These are phyloP conservation scores for Phytophthora brassicae DNA, from an alignment of 352 stramenopile genomes.

Conservation along the genomic window DNA sequence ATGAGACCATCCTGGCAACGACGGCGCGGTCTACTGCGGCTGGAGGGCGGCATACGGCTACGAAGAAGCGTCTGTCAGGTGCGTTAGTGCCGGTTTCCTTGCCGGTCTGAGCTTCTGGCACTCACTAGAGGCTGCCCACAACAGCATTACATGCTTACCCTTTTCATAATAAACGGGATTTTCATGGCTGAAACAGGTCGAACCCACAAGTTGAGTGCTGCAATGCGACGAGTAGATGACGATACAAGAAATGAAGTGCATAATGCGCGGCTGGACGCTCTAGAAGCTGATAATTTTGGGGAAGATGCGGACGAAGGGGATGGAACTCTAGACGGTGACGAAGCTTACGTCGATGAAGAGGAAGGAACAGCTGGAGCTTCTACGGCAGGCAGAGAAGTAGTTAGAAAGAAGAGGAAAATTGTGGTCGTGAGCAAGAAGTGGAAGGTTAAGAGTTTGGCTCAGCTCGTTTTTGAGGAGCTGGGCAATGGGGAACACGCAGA, in stretches of 20 bases:
- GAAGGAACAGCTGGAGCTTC: slow-evolving; percentile 8
- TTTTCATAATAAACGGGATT: slow-evolving; percentile 4
- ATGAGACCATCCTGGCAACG: slow-evolving; percentile 74
- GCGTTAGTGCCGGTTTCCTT: not conserved
- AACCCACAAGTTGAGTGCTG: slow-evolving; percentile 75
- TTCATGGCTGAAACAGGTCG: slow-evolving; percentile 43
- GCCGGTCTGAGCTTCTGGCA: slow-evolving; percentile 1
- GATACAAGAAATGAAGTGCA: slow-evolving; percentile 82
- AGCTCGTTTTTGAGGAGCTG: slow-evolving; percentile 88
- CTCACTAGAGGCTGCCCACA: slow-evolving; percentile 5
- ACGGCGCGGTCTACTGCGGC: slow-evolving; percentile 18
- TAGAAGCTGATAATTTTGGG: slow-evolving; percentile 90
- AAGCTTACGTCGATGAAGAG: slow-evolving; percentile 76
- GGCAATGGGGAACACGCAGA: slow-evolving; percentile 22
- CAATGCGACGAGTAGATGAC: slow-evolving; percentile 82
- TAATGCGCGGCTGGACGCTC: slow-evolving; percentile 82
- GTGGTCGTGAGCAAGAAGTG: slow-evolving; percentile 35
- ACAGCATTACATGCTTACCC: not conserved
- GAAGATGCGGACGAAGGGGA: slow-evolving; percentile 62
- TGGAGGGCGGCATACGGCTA: slow-evolving; percentile 20
- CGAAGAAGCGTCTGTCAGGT: slow-evolving; percentile 70
- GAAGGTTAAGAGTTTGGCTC: slow-evolving; percentile 89
- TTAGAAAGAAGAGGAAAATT: slow-evolving; percentile 45
- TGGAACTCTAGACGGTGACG: slow-evolving; percentile 41
- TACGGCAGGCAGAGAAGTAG: slow-evolving; percentile 13